These are phyloP conservation scores for Crithidia sp. DNA, from an alignment of 208 protist species.

Conservation along the genomic window DNA sequence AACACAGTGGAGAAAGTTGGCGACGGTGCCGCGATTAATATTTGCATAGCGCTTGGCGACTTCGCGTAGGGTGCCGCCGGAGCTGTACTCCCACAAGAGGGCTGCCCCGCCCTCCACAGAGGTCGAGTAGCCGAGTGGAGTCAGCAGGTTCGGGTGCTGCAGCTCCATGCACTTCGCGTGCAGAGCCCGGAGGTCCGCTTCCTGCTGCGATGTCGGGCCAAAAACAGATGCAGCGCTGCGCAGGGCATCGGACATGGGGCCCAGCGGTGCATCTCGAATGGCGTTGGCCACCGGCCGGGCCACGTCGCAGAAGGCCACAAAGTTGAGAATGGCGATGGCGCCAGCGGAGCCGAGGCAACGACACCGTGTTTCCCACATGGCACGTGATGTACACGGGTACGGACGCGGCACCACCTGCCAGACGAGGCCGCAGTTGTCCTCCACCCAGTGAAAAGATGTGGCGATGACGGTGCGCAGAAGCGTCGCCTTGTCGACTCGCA, in stretches of 20 bases:
- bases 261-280: constrained; percentile 6
- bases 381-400: not conserved
- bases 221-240: constrained; percentile 1
- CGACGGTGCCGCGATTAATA: constrained; percentile 21
- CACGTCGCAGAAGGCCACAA: not conserved
- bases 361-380: not conserved
- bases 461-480: not conserved
- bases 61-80: constrained; percentile 45
- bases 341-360: not conserved
- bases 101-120: constrained; percentile 13
- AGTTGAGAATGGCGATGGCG: not conserved
- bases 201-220: constrained; percentile 9
- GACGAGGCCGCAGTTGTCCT: not conserved
- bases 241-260: constrained; percentile 5
- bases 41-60: constrained; percentile 24
- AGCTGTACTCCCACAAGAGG: constrained; percentile 40
- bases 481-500: no score
- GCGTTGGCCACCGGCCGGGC: not conserved
- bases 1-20: constrained; percentile 54
- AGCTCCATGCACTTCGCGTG: not conserved
- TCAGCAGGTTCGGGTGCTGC: constrained; percentile 24
- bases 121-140: constrained; percentile 1
- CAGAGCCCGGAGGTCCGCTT: not conserved
- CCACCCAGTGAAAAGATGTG: not conserved
- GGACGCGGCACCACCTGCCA: not conserved